Percentiles rank a stretch among this genome's conserved stretches.
phyloP scores from a whole-genome alignment of 2,329 filamentous ascomycete genomes.

The Zalaria obscura region DNA sequence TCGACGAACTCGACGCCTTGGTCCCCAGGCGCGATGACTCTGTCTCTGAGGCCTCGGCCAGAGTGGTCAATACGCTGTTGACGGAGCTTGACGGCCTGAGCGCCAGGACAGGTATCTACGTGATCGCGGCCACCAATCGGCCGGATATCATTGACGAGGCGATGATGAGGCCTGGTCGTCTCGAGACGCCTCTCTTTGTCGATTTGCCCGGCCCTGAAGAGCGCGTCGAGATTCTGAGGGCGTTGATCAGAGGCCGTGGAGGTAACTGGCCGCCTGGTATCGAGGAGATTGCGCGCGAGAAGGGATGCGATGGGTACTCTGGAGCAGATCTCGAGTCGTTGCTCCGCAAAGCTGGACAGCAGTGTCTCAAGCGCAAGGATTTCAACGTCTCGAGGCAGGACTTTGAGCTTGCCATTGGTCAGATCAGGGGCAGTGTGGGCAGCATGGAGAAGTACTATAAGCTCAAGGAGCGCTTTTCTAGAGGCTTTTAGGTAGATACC shows the following conservation, averaged over 20 bases:
- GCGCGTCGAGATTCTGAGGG: conserved; percentile 71
- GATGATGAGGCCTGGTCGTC: conserved; percentile 79
- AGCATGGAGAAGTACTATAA: conserved; percentile 43
- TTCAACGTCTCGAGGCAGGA: conserved; percentile 34
- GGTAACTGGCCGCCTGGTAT: conserved; percentile 5
- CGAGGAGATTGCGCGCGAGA: conserved; percentile 46
- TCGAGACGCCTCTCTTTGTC: conserved; percentile 81
- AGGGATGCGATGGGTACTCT: conserved; percentile 62
- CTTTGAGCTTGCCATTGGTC: conserved; percentile 26
- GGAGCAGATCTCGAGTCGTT: conserved; percentile 50
- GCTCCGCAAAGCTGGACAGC: conserved; percentile 43
- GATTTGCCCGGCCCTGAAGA: conserved; percentile 69
- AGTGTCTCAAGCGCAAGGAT: conserved; percentile 34
- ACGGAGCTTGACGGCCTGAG: conserved; percentile 84
- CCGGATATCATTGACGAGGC: conserved; percentile 95
- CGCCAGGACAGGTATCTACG: conserved; percentile 72
- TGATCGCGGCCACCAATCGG: conserved; percentile 88
- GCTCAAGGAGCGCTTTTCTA: conserved; percentile 19
- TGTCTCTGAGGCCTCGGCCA: conserved; percentile 67
- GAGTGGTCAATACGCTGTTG: conserved; percentile 88
- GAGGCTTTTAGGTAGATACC: too few species aligned
- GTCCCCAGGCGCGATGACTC: conserved; percentile 68
- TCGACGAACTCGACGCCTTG: conserved; percentile 90
- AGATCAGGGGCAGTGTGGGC: conserved; percentile 38
- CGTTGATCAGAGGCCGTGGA: conserved; percentile 36